Base-by-base conservation (phyloP, 176 grass and related monocot genomes). In the Oryza glumipatula region DNA sequence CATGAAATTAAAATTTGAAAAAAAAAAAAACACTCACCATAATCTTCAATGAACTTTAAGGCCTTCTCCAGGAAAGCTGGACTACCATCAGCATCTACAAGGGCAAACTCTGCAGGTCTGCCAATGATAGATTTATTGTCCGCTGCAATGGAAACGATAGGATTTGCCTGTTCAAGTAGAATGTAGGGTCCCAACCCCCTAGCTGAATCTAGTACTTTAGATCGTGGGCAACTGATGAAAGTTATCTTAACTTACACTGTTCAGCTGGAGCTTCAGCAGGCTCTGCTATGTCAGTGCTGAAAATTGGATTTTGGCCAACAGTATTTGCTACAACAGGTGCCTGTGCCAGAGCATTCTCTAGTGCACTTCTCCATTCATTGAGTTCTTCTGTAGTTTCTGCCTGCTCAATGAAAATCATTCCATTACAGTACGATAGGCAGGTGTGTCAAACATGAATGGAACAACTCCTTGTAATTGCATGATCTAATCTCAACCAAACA, bases 11-110 rank as follows among this genome's bases (percentile, higher is more conserved):
- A 38, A 38, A 38, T 38, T 65, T 32, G 30, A 32, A 32, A 32
- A 32, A 32, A 26, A 61, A 81, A 73, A 80, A 61, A 86, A 68
- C 26, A 52, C 69, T 91, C 91, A 88, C 96, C 96, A 82, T 94
- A 83, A 89, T 94, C 85, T 90, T 99, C 96, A 83, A 99, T 96
- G 82, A 96, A 99, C 70, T 69, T 92, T 30, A 99, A 84, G 66
- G 96, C 96, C 73, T 99, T 99, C 81, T 99, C 96, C 84, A 99
- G 84, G 76, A 99, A 99, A 85, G 93, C 89, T 68, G 96, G 93
- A 68, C 77, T 94, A 9, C 96, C 96, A 86, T 96, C 91, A 73
- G 84, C 28, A 68, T 96, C 90, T 75, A 96, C 81, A 82, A 99
- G 96, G 47, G 93, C 91, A 94, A 91, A 89, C 23, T 90, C 49